Evolutionary conservation across 2,329 filamentous ascomycete species (phyloP), one percentile per base, ranked within the genome.

Genomic region (Cercospora sp.): DNA sequence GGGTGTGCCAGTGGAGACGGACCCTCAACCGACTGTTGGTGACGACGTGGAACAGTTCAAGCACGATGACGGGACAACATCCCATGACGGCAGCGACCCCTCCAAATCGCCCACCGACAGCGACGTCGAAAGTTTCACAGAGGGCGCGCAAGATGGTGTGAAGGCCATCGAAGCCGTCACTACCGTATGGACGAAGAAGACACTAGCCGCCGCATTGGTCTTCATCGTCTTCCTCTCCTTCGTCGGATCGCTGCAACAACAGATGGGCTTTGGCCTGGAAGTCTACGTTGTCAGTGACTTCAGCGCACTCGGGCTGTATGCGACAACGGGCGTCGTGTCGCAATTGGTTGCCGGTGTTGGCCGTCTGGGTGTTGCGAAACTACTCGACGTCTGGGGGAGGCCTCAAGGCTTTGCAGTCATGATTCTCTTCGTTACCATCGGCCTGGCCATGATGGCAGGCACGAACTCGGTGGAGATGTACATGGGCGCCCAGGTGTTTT

Each of bases 381-480:
- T 90, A 18, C 82, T 90, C 62, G 87, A 91, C 78, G 82, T 89
- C 51, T 91, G 87, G 82, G 89, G 89, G 65, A 86, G 89, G 51
- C 85, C 88, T 9, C 85, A 90, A 75, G 89, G 87, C 16, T 86
- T 89, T 72, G 77, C 84, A 26, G 66, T 89, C 45, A 86, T 86
- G 73, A 79, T 88, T 2, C 66, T 81, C 13, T 78, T 87, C 66
- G 84, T 84, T 73, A 81, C 84, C 9, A 58, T 85, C 45, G 85
- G 86, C 20, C 82, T 90, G 63, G 82, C 89, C 69, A 85, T 92
- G 79, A 90, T 91, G 82, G 90, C 90, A 10, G 83, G 82, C 1
- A 90, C 86, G 76, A 81, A 83, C 3, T 86, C 85, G 67, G 83
- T 90, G 12, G 78, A 85, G 31, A 67, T 68, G 26, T 67, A 69